Conservation (phyloP, 2,329 filamentous ascomycete species). For the Fusarium tjaetaba region DNA sequence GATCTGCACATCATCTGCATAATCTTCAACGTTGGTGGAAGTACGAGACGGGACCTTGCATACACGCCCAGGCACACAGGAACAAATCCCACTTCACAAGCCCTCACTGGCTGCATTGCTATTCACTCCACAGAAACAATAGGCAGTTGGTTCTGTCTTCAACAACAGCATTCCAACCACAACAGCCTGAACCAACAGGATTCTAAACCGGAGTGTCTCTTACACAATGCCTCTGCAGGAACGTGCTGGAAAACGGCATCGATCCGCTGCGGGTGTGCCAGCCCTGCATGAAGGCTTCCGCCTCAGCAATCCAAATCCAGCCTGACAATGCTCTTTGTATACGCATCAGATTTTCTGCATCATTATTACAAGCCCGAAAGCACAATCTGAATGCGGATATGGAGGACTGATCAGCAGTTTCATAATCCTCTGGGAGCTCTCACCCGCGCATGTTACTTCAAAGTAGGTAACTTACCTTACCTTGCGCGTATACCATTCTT, state of each 20-base stretch:
- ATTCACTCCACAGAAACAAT: neutral
- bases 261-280: neutral
- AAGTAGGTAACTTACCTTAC: neutral
- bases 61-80: neutral
- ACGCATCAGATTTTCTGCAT: neutral
- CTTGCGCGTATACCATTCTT: neutral
- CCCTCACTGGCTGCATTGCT: neutral
- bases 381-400: conserved; percentile 19
- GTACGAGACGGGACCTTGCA: neutral
- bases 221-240: conserved; percentile 8
- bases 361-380: neutral
- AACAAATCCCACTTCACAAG: too few relatives aligned
- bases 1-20: neutral
- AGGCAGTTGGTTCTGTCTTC: neutral
- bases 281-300: conserved; percentile 29
- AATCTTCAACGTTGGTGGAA: neutral
- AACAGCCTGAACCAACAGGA: neutral
- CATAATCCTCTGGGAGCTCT: conserved; percentile 19
- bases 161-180: conserved; percentile 25
- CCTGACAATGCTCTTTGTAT: conserved; percentile 29
- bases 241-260: conserved; percentile 16
- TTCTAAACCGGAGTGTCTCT: neutral
- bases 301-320: conserved; percentile 34
- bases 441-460: neutral
- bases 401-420: neutral